Evolutionary conservation across 1,139 yeast species (phyloP).

Genomic region (Blastobotrys capitulatus): DNA sequence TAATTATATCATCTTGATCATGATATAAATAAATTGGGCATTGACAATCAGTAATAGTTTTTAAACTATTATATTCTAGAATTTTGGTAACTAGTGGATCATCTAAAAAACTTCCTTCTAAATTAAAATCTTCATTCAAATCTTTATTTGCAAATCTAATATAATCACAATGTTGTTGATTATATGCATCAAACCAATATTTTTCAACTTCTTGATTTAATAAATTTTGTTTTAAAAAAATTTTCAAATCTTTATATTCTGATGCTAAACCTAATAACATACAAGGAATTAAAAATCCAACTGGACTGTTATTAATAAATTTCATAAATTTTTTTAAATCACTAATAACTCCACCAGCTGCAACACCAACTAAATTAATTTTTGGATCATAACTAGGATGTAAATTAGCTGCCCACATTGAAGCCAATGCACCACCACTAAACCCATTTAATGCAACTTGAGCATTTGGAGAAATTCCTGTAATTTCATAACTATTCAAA

Average conservation of each 20-base stretch:
- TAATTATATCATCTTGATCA: no score
- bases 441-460: slow-evolving; percentile 27
- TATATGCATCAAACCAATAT: no score
- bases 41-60: no score
- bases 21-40: no score
- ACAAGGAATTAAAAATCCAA: slow-evolving; percentile 10
- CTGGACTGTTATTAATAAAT: slow-evolving; percentile 18
- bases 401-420: slow-evolving; percentile 32
- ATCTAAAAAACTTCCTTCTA: no score
- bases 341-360: slow-evolving; percentile 26
- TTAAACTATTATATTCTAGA: no score
- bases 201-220: no score
- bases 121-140: no score
- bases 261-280: slow-evolving; percentile 9
- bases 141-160: no score
- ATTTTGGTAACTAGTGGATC: no score
- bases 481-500: slow-evolving; percentile 15
- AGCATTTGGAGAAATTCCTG: slow-evolving; percentile 17
- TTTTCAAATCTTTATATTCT: slow-evolving; percentile 9
- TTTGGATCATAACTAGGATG: slow-evolving; percentile 29
- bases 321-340: slow-evolving; percentile 20
- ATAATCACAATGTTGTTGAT: no score
- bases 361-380: slow-evolving; percentile 24
- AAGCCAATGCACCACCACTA: slow-evolving; percentile 30
- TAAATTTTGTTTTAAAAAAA: slow-evolving; percentile 4